These are phyloP conservation scores for Helianthus annuus DNA, from an alignment of 129 eudicot genomes.

Conservation along the genomic window DNA sequence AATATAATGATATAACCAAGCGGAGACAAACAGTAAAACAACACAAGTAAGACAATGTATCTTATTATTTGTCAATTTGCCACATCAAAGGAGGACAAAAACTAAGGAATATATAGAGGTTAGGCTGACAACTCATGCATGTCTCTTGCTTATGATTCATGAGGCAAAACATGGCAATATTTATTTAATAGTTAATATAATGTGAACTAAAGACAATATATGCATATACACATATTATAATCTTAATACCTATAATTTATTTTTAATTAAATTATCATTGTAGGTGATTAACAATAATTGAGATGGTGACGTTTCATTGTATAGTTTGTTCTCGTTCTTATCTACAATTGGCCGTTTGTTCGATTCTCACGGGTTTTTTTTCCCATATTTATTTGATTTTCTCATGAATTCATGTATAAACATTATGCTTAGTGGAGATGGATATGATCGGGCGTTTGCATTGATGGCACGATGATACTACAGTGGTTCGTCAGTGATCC, in stretches of 20 bases:
- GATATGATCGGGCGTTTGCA: too few relatives aligned
- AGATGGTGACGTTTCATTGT: not conserved
- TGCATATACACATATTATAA: not conserved
- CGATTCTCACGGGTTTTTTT: too few relatives aligned
- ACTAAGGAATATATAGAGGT: not conserved
- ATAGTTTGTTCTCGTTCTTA: not conserved
- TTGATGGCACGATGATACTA: too few relatives aligned
- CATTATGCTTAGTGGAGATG: too few relatives aligned
- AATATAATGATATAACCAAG: not conserved
- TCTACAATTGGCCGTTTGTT: not conserved
- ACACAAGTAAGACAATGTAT: not conserved
- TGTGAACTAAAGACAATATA: not conserved
- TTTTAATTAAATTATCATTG: not conserved
- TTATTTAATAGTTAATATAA: not conserved
- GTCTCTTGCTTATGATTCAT: not conserved
- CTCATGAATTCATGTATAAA: too few relatives aligned
- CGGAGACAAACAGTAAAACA: not conserved
- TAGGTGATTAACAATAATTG: slow-evolving; percentile 1
- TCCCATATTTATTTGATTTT: too few relatives aligned
- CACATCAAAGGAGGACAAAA: not conserved
- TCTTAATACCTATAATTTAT: not conserved
- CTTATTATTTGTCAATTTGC: not conserved
- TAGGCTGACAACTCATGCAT: slow-evolving; percentile 6
- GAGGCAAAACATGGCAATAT: slow-evolving; percentile 1
- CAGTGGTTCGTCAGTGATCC: too few relatives aligned